Percentiles rank a stretch among this genome's conserved stretches.
Conservation (phyloP, 2,329 filamentous ascomycete genomes). For the Penicillium decumbens region DNA sequence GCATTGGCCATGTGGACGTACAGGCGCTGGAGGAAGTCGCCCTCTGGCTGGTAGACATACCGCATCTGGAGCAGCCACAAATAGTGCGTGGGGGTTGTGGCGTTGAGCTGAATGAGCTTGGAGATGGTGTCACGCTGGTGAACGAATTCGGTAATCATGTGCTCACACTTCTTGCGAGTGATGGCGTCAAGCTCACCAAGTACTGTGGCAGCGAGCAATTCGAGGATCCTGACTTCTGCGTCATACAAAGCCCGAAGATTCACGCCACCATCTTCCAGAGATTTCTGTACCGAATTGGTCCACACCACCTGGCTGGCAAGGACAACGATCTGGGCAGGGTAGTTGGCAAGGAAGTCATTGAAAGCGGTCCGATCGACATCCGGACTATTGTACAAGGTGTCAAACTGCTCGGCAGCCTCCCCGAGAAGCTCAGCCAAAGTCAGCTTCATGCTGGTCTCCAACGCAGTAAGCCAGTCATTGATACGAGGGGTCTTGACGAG, state of each 20-base stretch:
- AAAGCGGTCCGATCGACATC: conserved; percentile 67
- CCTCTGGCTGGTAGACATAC: conserved; percentile 78
- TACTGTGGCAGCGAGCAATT: conserved; percentile 81
- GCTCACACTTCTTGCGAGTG: conserved; percentile 92
- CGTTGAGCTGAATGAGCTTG: conserved; percentile 72
- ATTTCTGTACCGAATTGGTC: conserved; percentile 79
- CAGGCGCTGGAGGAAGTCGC: conserved; percentile 76
- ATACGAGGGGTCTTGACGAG: conserved; percentile 91
- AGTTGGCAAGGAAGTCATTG: conserved; percentile 73
- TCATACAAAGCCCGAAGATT: conserved; percentile 68
- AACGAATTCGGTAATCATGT: conserved; percentile 97
- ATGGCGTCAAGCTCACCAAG: conserved; percentile 83
- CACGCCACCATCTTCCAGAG: conserved; percentile 67
- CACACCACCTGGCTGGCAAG: conserved; percentile 90
- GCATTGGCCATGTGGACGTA: conserved; percentile 97
- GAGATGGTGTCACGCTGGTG: conserved; percentile 93
- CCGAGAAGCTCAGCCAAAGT: conserved; percentile 86
- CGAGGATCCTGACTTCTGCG: conserved; percentile 76
- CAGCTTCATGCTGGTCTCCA: conserved; percentile 90
- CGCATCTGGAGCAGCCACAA: conserved; percentile 96
- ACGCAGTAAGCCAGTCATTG: conserved; percentile 95
- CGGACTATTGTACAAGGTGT: conserved; percentile 67
- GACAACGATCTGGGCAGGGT: conserved; percentile 92
- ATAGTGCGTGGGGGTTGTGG: conserved; percentile 72
- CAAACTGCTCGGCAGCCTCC: conserved; percentile 79